These are phyloP conservation scores for Podaxis sp. DNA, from an alignment of 768 basidiomycete genomes.

Conservation along the genomic window DNA sequence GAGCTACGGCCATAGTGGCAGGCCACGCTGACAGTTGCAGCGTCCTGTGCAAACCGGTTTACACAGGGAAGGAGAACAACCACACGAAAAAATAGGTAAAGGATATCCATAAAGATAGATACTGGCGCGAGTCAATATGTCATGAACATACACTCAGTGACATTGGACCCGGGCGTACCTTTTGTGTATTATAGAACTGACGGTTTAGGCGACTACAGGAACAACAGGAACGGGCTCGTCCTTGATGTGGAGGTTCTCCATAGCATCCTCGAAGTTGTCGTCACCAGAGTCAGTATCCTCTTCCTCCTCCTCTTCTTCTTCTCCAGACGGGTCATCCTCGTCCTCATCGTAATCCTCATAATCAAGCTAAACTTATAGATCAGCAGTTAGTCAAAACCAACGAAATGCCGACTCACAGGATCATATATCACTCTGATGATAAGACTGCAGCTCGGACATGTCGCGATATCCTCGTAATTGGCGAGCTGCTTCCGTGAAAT, in stretches of 20 bases:
- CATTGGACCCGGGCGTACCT: not conserved
- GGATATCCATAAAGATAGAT: not conserved
- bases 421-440: constrained; percentile 93
- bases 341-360: constrained; percentile 70
- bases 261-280: constrained; percentile 59
- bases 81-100: not conserved
- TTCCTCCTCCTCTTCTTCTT: constrained; percentile 38
- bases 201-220: constrained; percentile 23
- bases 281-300: constrained; percentile 35
- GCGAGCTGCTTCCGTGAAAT: constrained; percentile 83
- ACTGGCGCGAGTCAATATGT: not conserved
- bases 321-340: constrained; percentile 40
- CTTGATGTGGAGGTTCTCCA: constrained; percentile 59
- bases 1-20: too few relatives aligned
- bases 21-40: too few relatives aligned
- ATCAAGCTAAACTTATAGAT: constrained; percentile 55
- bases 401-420: constrained; percentile 60
- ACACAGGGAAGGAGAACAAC: too few relatives aligned
- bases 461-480: constrained; percentile 91
- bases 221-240: constrained; percentile 24
- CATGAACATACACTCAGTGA: not conserved
- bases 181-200: not conserved
- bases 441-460: constrained; percentile 94
- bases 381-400: constrained; percentile 12
- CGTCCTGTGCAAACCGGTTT: too few relatives aligned